Conservation (phyloP, 2,329 filamentous ascomycete species). For the Ceratocystis diversiconidia region DNA sequence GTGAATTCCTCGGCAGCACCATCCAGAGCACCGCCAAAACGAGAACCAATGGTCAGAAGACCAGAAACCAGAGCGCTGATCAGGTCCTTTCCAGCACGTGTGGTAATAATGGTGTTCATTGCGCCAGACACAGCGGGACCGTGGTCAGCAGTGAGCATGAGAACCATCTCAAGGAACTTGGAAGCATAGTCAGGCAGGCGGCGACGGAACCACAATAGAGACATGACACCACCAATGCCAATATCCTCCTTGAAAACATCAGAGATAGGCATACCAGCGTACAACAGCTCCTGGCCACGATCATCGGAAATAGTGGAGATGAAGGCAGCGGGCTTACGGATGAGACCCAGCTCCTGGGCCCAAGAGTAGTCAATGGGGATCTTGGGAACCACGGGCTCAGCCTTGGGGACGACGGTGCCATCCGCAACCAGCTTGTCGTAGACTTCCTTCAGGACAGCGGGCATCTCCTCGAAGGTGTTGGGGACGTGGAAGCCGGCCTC, state of each 20-base stretch:
- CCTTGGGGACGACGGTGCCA: slow-evolving; percentile 69
- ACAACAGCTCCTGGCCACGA: slow-evolving; percentile 97
- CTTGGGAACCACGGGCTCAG: slow-evolving; percentile 91
- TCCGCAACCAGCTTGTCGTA: slow-evolving; percentile 80
- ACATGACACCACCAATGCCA: slow-evolving; percentile 99
- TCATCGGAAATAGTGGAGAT: slow-evolving; percentile 99
- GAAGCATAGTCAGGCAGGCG: slow-evolving; percentile 89
- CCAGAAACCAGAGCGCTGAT: slow-evolving; percentile 90
- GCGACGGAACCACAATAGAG: slow-evolving; percentile 97
- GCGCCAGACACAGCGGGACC: slow-evolving; percentile 97
- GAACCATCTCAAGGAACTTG: slow-evolving; percentile 99
- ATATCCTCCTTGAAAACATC: slow-evolving; percentile 99
- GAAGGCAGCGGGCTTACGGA: slow-evolving; percentile 98
- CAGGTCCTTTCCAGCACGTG: slow-evolving; percentile 95
- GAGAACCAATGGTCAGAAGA: slow-evolving; percentile 94
- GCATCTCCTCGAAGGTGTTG: slow-evolving; percentile 93
- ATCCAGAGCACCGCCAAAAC: slow-evolving; percentile 96
- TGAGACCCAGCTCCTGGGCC: slow-evolving; percentile 97
- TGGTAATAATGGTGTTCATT: slow-evolving; percentile 99
- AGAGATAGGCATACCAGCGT: slow-evolving; percentile 99
- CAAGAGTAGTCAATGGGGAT: slow-evolving; percentile 99
- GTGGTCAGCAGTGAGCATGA: slow-evolving; percentile 99
- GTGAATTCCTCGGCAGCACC: slow-evolving; percentile 97
- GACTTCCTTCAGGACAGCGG: slow-evolving; percentile 57
- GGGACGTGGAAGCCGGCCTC: slow-evolving; percentile 91